These are phyloP conservation scores for Pleurotus giganteus DNA, from an alignment of 768 basidiomycete species.

Conservation along the genomic window DNA sequence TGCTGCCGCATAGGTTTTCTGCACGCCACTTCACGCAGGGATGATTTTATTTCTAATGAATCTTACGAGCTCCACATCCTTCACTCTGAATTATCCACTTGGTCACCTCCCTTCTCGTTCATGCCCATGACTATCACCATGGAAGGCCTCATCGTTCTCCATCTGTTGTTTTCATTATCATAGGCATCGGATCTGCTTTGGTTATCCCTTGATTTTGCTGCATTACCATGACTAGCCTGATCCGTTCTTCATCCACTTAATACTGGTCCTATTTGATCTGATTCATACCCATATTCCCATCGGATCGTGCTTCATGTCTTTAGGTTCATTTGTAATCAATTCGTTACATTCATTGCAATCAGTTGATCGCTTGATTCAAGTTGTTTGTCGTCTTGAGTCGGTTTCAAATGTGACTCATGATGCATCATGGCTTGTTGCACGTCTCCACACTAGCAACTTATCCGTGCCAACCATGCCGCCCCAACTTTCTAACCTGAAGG, in stretches of 20 bases:
- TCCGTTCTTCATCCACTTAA: conserved; percentile 63
- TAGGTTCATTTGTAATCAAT: conserved; percentile 62
- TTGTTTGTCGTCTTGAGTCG: conserved; percentile 7
- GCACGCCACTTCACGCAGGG: conserved; percentile 4
- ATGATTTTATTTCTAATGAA: conserved; percentile 33
- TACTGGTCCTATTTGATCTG: conserved; percentile 56
- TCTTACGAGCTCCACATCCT: conserved; percentile 29
- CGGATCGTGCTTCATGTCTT: conserved; percentile 57
- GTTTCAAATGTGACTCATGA: conserved; percentile 9
- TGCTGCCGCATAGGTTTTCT: conserved; percentile 66
- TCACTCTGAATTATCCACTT: conserved; percentile 30
- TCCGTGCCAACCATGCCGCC: conserved; percentile 53
- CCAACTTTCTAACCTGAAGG: conserved; percentile 53
- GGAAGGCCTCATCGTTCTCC: conserved; percentile 30
- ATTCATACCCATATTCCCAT: conserved; percentile 60
- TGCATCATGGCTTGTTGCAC: background rate
- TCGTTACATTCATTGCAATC: conserved; percentile 23
- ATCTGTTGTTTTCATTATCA: conserved; percentile 33
- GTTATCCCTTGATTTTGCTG: conserved; percentile 28
- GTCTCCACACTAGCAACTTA: conserved; percentile 6
- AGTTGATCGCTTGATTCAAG: conserved; percentile 10
- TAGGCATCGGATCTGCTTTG: conserved; percentile 62
- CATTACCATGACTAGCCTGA: conserved; percentile 56
- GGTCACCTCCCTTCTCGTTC: conserved; percentile 26
- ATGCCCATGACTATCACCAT: conserved; percentile 37